These are phyloP conservation scores for Dalbergia oliveri DNA, from an alignment of 306 rosid genomes.

Conservation along the genomic window DNA sequence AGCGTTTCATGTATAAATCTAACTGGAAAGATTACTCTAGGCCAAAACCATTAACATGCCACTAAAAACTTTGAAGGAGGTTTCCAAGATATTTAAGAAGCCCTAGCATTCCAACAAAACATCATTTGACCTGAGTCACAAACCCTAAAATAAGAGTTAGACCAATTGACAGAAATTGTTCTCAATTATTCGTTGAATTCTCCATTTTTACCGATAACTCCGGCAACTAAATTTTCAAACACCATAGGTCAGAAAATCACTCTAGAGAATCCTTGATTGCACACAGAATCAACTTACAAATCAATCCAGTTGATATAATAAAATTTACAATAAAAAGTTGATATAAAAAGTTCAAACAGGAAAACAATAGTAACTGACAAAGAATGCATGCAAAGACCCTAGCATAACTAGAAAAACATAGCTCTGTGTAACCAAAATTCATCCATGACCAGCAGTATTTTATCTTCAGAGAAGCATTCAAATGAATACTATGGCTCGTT, in stretches of 20 bases:
- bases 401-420: slow-evolving; percentile 4
- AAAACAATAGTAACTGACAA: not conserved
- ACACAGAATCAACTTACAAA: slow-evolving; percentile 3
- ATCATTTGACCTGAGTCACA: not conserved
- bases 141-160: slow-evolving; percentile 29
- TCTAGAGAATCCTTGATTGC: slow-evolving; percentile 10
- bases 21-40: slow-evolving; percentile 6
- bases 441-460: not conserved
- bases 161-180: slow-evolving; percentile 5
- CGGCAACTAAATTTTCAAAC: not conserved
- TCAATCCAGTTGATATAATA: slow-evolving; percentile 9
- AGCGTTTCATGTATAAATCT: not conserved
- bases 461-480: not conserved
- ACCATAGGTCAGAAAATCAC: not conserved
- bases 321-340: not conserved
- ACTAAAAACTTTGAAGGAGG: not conserved
- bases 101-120: slow-evolving; percentile 26
- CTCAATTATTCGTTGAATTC: not conserved
- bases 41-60: not conserved
- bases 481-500: slow-evolving; percentile 10
- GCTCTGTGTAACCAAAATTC: not conserved
- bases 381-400: not conserved
- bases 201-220: not conserved
- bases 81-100: slow-evolving; percentile 1
- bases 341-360: not conserved